Base-by-base conservation (phyloP, 352 stramenopile genomes). In the Globisporangium cylindrosporum region DNA sequence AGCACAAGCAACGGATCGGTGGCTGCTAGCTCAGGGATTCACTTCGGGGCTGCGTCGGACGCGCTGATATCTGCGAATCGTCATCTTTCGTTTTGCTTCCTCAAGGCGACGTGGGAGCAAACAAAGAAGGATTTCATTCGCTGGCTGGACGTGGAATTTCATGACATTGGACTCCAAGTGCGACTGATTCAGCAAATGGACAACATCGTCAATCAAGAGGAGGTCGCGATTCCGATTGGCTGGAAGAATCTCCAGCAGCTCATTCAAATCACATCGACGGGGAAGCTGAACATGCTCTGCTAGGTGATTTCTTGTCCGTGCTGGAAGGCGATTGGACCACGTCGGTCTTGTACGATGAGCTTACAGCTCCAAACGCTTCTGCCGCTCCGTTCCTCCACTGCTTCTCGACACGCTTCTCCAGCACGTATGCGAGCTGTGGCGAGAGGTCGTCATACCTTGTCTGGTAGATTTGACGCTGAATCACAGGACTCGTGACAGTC, bases 391-490 rank as follows among this genome's bases (percentile, higher is more conserved):
- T 62, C 34, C 78, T 78, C 68, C 77, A 90, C 38, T 89, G 73
- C 32, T 79, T 79, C 49, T 89, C 80, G 20, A 85, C 84, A 6
- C 83, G 79, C 59, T 89, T 88, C 67, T 93, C 83, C 0, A 93
- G 69, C 0, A 93, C 84, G 67, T 87, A 87, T 1, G 86, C 86
- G 22, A 92, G 72, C 56, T 92, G 86, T 6, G 83, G 83, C 2
- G 86, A 90, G 38, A 93, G 68, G 68, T 93, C 83, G 48, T 73
- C 62, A 8, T 80, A 64, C 6, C 81, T 66, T 0, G 86, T 86
- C 36, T 86, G 74, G 64, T 93, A 93, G 59, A 93, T 93, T 24
- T 88, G 86, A 0, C 85, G 82, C 65, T 93, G 86, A n/a, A 92
- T 73, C 46, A 82, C 48, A 2, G 86, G 86, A 29, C 78, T 89